Evolutionary conservation across 2,329 filamentous ascomycete genomes (phyloP), one percentile per base, ranked within the genome.

Genomic region (Aspergillus ochraceoroseus): DNA sequence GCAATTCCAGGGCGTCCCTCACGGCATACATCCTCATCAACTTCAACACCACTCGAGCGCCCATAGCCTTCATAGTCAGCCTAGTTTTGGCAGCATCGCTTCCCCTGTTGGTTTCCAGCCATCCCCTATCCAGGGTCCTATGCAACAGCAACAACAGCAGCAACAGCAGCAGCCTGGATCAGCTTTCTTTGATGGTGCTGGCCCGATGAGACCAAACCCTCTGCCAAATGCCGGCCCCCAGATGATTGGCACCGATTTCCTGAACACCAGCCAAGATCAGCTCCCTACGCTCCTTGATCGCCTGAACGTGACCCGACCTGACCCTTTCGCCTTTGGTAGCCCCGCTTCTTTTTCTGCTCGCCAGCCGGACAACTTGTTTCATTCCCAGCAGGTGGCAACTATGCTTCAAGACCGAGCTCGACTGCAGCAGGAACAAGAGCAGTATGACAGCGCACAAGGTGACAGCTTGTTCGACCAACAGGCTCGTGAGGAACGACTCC

Each of bases 21-120:
- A 72, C 47, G 62, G 64, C n/a, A 69, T 78, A 30, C 62, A 74
- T 43, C 71, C 72, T n/a, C 74, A 74, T 36, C 74, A 77, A 44
- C 75, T 96, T 6, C 88, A 96, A 56, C 92, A 96, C 59, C 89
- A 96, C 59, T 89, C 87, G 1, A 96, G 90, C 59, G 87, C 87
- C 6, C 90, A 96, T 54, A 96, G 90, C 59, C 75, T 98, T 44
- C 92, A 98, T 59, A 95, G 88, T 61, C 92, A 98, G 65, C 90
- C 90, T 14, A 96, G 90, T 67, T 95, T 92, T 60, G 87, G 90
- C 12, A 95, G 85, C 66, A 94, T 98, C 51, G 82, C 87, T 2
- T 94, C 88, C n/a, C 88, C 89, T 2, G 79, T 83, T 43, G 80
- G 79, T 7, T 82, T 80, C 57, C 78, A 82, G 53, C 73, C 76